Base-by-base conservation (phyloP, 169 alveolate species). In the Theileria sp. region DNA sequence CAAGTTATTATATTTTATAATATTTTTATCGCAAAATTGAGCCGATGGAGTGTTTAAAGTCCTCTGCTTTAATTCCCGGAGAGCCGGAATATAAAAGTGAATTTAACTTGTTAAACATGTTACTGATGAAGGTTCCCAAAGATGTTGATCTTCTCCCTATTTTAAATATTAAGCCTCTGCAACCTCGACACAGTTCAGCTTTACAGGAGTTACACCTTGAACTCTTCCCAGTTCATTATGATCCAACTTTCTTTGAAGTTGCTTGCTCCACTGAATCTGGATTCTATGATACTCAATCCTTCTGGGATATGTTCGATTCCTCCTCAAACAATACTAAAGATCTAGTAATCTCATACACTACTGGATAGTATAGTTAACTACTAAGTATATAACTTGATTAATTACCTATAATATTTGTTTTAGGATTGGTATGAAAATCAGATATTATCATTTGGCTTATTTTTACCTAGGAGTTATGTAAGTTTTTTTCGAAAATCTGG, bases 1-100 rank as follows among this genome's bases (percentile, higher is more conserved):
- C 17, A 4, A 44, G 8, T 44, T 44, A 44, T 7, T 44, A 10
- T 36, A 44, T 44, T 44, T 44, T 13, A 10, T 44, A 44, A 13
- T 44, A 13, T 44, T 44, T 44, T 44, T 44, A 44, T 44, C 54
- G 54, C 54, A 44, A 44, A 44, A 36, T 36, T 44, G 4, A 44
- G 17, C 54, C 3, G 7, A 38, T 34, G 76, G 74, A 49, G 36
- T 38, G 75, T 7, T 28, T 26, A 23, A 72, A 80, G 15, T 83
- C 89, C 15, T 71, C 89, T 36, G 89, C 89, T 9, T 72, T 83
- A 25, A 32, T 83, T 7, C 89, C 89, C 3, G 86, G 86, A 34
- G 86, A 74, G 12, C 85, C 75, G 23, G 54, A 28, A 25, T 77
- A 62, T 58, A 77, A 74, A 32, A 73, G 86, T 10, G 89, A 83